Evolutionary conservation across 805 yeast species (phyloP), one percentile per base, ranked within the genome.

Genomic region (Sugiyamaella qingdaonensis): DNA sequence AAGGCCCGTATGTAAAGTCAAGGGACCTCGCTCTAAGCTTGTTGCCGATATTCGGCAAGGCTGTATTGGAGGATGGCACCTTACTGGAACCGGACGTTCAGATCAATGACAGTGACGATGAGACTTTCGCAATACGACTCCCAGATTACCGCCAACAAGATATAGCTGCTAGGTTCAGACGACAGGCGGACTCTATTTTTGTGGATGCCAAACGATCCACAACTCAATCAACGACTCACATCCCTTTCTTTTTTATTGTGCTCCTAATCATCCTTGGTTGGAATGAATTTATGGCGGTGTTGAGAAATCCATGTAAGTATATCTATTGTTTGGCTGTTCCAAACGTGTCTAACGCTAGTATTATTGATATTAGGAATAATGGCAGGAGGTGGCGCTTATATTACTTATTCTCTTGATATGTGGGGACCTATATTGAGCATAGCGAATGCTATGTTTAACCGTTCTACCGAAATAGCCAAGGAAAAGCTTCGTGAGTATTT

Each of bases 201-300:
- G 74, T 92, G 46, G 97, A 91, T 63, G 90, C 97, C 16, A 91
- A 88, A 68, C 80, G 97, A 59, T 86, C 96, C 2, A 82, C 88
- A 50, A 78, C 90, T 46, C 85, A 84, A 57, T 84, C 85, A 46
- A 79, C 82, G 10, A 81, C 96, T 0, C 83, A 85, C 54, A 85
- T 94, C 53, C 99, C 99, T 2, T 74, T 82, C 58, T 94, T 85
- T 74, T 81, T 94, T 53, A 90, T 88, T 70, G 71, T 81, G 10
- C 64, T 92, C 11, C 72, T 94, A 21, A 68, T 86, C 1, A 82
- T 87, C 2, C 73, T 94, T 19, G 99, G 99, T 9, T 94, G 97
- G 97, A 91, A 91, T 68, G 97, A 94, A 74, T 85, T 94, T 60
- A 79, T 90, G 86, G 85, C 94, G 9, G 80, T 94, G 14, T 64